Evolutionary conservation across 2,329 filamentous ascomycete genomes (phyloP).

Genomic region (Exophiala viscosa): DNA sequence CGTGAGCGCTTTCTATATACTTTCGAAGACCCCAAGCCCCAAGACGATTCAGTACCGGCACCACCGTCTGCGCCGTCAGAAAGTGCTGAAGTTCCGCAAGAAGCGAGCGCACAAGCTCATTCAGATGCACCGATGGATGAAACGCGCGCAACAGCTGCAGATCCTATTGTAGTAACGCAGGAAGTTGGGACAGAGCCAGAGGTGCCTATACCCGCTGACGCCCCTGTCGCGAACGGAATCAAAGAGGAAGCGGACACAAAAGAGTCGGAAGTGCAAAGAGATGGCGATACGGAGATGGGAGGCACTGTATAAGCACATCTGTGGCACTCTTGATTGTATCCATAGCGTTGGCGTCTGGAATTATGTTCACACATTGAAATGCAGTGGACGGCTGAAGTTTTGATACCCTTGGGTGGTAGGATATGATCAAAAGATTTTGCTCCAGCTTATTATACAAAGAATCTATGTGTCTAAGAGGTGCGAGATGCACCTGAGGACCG

Average conservation of each 20-base stretch:
- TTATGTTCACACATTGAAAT: neutral
- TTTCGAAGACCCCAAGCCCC: conserved; percentile 21
- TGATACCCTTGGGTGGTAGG: conserved; percentile 13
- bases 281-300: conserved; percentile 25
- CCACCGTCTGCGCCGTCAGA: conserved; percentile 6
- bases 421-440: no score
- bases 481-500: no score
- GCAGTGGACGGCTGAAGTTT: neutral
- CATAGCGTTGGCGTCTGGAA: conserved; percentile 14
- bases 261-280: conserved; percentile 8
- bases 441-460: neutral
- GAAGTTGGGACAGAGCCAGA: neutral
- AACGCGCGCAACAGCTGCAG: neutral
- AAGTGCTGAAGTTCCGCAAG: neutral
- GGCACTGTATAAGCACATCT: conserved; percentile 15
- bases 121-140: conserved; percentile 12
- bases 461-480: no score
- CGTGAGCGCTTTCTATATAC: conserved; percentile 27
- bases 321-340: neutral
- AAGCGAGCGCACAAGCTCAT: neutral
- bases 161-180: neutral
- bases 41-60: conserved; percentile 7
- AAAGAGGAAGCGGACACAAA: conserved; percentile 6
- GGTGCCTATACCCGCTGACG: neutral
- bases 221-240: conserved; percentile 13